phyloP scores from a whole-genome alignment of 2,329 filamentous ascomycete species.

The Aspergillus spinulosporus region DNA sequence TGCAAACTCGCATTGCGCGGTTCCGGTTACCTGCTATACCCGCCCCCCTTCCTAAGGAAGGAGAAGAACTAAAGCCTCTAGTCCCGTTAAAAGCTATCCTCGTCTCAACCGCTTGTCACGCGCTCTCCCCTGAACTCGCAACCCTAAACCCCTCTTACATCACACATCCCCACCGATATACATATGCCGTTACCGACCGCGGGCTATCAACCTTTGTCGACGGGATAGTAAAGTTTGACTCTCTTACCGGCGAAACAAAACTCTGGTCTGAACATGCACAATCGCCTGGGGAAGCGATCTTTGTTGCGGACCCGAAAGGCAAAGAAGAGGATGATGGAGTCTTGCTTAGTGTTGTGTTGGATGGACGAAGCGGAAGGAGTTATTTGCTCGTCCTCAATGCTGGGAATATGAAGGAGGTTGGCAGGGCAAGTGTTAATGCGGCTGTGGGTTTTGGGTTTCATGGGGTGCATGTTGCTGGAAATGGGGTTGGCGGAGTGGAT shows the following conservation, averaged over 20 bases:
- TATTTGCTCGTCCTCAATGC: slow-evolving; percentile 57
- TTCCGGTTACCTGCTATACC: slow-evolving; percentile 42
- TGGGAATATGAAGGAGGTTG: slow-evolving; percentile 51
- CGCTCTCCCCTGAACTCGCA: slow-evolving; percentile 48
- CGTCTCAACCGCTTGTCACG: slow-evolving; percentile 30
- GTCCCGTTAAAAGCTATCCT: slow-evolving; percentile 20
- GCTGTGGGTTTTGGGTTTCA: slow-evolving; percentile 57
- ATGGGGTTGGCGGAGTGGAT: slow-evolving; percentile 17
- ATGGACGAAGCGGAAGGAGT: slow-evolving; percentile 52
- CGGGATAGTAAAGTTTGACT: slow-evolving; percentile 55
- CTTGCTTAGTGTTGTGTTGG: slow-evolving; percentile 54
- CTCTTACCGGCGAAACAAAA: slow-evolving; percentile 39
- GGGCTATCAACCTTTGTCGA: slow-evolving; percentile 54
- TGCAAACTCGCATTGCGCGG: slow-evolving; percentile 32
- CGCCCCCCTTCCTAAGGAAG: slow-evolving; percentile 6
- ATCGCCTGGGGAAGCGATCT: slow-evolving; percentile 57
- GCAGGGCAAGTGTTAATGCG: slow-evolving; percentile 51
- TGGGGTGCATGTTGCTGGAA: slow-evolving; percentile 43
- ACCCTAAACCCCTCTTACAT: slow-evolving; percentile 50
- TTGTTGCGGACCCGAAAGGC: slow-evolving; percentile 41
- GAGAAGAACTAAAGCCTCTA: background rate
- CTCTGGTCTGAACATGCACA: slow-evolving; percentile 53
- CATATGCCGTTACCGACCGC: slow-evolving; percentile 50
- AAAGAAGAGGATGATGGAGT: slow-evolving; percentile 54
- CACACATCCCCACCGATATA: slow-evolving; percentile 50